Conservation (phyloP, 2,329 filamentous ascomycete species). For the Thelonectria discophora region DNA sequence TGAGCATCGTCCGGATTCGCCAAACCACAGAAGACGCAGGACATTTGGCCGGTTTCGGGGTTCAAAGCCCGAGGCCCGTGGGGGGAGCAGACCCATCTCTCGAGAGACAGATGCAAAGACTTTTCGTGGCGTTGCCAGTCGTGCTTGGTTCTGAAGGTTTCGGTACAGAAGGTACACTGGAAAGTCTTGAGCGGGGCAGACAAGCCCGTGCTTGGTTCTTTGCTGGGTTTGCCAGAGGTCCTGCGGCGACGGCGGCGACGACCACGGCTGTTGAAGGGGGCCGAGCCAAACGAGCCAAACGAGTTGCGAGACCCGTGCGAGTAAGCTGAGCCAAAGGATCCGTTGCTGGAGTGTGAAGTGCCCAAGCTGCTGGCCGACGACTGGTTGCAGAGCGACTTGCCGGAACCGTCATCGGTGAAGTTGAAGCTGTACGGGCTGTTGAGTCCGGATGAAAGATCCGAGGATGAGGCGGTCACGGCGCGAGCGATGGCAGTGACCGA, state of each 20-base stretch:
- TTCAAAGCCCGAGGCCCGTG: conserved; percentile 65
- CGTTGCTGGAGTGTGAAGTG: conserved; percentile 68
- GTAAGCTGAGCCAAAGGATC: conserved; percentile 66
- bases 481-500: conserved; percentile 67
- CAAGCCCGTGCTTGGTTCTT: conserved; percentile 48
- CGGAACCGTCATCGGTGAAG: conserved; percentile 69
- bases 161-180: conserved; percentile 75
- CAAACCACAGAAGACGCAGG: conserved; percentile 69
- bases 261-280: conserved; percentile 54
- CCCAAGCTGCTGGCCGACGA: conserved; percentile 69
- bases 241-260: conserved; percentile 60
- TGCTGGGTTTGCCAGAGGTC: conserved; percentile 49
- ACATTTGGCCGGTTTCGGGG: conserved; percentile 64
- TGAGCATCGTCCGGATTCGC: conserved; percentile 64
- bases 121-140: conserved; percentile 78
- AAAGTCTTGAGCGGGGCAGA: conserved; percentile 62
- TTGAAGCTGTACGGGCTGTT: conserved; percentile 66
- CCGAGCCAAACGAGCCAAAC: conserved; percentile 59
- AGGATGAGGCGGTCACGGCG: conserved; percentile 64
- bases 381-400: conserved; percentile 64
- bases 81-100: conserved; percentile 71
- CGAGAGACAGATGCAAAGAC: conserved; percentile 70
- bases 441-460: conserved; percentile 61
- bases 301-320: conserved; percentile 68
- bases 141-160: conserved; percentile 73